These are phyloP conservation scores for Trichoderma breve DNA, from an alignment of 2,329 filamentous ascomycete species.

Conservation along the genomic window DNA sequence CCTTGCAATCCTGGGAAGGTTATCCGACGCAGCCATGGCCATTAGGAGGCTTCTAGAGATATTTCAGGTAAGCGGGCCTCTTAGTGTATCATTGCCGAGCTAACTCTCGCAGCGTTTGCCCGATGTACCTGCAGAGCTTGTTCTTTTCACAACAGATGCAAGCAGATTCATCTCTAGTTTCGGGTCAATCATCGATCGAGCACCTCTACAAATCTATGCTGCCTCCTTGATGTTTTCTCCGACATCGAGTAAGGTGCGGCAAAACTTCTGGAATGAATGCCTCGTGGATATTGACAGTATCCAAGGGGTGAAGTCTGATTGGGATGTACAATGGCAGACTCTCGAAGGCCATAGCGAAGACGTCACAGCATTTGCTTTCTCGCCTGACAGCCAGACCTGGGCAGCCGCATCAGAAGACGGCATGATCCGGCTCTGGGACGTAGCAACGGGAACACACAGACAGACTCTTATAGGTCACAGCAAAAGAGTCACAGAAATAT, in stretches of 20 bases:
- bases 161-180: neutral
- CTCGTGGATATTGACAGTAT: neutral
- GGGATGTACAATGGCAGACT: neutral
- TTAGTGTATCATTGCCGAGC: neutral
- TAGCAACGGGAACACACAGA: neutral
- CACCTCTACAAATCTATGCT: neutral
- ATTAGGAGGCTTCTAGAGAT: neutral
- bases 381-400: neutral
- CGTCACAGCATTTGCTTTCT: neutral
- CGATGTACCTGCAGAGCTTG: neutral
- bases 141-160: neutral
- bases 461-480: neutral
- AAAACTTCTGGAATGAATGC: neutral
- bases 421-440: neutral
- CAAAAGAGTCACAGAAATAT: neutral
- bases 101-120: neutral
- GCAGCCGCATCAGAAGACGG: neutral
- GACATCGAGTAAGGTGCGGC: neutral
- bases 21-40: neutral
- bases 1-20: neutral
- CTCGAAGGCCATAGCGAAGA: neutral
- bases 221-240: neutral
- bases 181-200: neutral
- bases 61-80: neutral
- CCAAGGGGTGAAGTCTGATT: neutral